Base-by-base conservation (phyloP, 495 filamentous ascomycete species). In the Podospora fimiseda region DNA sequence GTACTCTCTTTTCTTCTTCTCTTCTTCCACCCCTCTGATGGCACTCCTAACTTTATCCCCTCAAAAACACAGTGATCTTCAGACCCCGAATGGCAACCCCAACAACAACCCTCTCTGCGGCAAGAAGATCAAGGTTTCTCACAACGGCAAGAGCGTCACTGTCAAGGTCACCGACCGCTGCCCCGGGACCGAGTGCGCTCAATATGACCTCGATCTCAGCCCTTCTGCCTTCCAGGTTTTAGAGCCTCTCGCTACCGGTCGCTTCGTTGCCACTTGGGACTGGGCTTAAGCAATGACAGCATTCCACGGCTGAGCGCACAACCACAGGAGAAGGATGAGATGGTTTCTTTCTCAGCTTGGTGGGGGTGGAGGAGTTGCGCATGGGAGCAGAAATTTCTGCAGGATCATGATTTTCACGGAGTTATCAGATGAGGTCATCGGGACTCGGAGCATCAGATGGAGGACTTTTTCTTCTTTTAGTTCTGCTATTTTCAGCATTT, bases 221-320 rank as follows among this genome's bases (percentile, higher is more conserved):
- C 55, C 50, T 0, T 44, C 48, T 3, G 60, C 56, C 11, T 63
- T 63, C 48, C 3, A 48, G 43, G 48, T 33, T 11, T 43, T 66
- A 2, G 56, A 51, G 19, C 49, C 59, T 18, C 50, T 62, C 4
- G 59, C 50, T 33, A 41, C 44, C 1, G 70, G 70, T 24, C 53
- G 61, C 7, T 61, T 72, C 27, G 53, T 59, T 22, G 67, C 71
- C 36, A 62, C 54, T 16, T 72, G 70, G 71, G 58, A 68, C 20
- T 66, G 54, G 55, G n/a, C 62, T 16, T 62, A 60, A 48, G 39
- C 9, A 43, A 48, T 18, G 33, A 48, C 16, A 2, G 21, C 9
- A 21, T 4, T 15, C 9, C 18, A 11, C 22, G 5, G n/a, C 18
- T 9, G n/a, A 9, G 15, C 15, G 41, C 8, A 24, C 11, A 3